Base-by-base conservation (phyloP, 306 rosid species). In the Gastrolobium bilobum region DNA sequence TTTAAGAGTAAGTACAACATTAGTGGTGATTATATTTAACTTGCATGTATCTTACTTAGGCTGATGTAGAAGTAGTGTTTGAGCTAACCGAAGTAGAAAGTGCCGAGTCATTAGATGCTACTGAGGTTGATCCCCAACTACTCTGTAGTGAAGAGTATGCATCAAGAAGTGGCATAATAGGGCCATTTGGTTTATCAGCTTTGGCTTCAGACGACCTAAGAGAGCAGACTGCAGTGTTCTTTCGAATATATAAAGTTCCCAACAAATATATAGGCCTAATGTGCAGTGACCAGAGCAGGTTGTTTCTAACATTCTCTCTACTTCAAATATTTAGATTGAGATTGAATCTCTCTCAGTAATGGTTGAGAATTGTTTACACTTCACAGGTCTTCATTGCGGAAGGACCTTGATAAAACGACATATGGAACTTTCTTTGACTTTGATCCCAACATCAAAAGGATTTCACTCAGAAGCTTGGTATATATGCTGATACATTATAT, bases 201-300 rank as follows among this genome's bases (percentile, higher is more conserved):
- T 70, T 90, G 74, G 94, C 86, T 33, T 88, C 94, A 31, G 43
- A 75, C 31, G 85, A 85, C 51, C 68, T 75, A 61, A 54, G 74
- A 73, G 94, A 90, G 63, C 86, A 88, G 6, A 90, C 91, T 65
- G 84, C 86, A 13, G 62, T 90, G 33, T 84, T 71, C 88, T 90
- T 88, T 35, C 69, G 83, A 9, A 35, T 90, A 44, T 88, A 82
- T 53, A 84, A 71, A 75, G 66, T 79, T 66, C n/a, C 57, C 40
- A 81, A 73, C 10, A 82, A 62, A 63, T 88, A 86, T 50, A 58
- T 69, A 9, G 89, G 88, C 79, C 83, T 90, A 44, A 88, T 90
- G 91, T 88, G 91, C 72, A 90, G 88, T 56, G 94, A 86, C 51
- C 85, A 86, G 68, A 86, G 87, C 89, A 88, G 90, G 91, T 87